phyloP scores from a whole-genome alignment of 2,329 filamentous ascomycete genomes.

The Sclerotinia glacialis region DNA sequence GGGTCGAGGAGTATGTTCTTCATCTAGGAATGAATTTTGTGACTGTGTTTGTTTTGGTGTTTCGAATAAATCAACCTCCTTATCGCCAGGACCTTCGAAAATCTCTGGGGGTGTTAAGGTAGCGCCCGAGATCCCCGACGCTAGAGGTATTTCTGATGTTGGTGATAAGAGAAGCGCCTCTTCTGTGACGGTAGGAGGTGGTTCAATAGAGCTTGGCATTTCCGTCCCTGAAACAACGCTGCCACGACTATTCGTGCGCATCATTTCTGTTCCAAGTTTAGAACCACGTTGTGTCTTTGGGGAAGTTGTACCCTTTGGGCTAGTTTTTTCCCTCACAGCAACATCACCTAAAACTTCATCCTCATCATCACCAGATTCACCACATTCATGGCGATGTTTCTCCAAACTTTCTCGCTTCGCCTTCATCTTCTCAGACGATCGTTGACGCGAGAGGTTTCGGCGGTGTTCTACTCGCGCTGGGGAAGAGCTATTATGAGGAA shows the following conservation, averaged over 20 bases:
- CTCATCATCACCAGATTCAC: conserved; percentile 90
- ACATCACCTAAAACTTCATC: conserved; percentile 78
- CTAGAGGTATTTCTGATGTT: conserved; percentile 28
- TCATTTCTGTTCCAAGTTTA: conserved; percentile 94
- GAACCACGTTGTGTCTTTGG: conserved; percentile 67
- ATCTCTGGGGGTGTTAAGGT: conserved; percentile 35
- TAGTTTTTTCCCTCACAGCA: conserved; percentile 40
- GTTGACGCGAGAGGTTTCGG: conserved; percentile 50
- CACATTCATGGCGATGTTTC: conserved; percentile 68
- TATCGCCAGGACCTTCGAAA: conserved; percentile 28
- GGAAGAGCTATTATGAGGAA: conserved; percentile 62
- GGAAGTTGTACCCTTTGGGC: conserved; percentile 48
- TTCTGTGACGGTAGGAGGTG: conserved; percentile 35
- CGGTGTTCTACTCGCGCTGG: conserved; percentile 55
- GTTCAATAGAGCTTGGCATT: conserved; percentile 26
- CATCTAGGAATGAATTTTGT: conserved; percentile 19
- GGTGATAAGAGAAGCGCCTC: conserved; percentile 3
- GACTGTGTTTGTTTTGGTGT: conserved; percentile 34
- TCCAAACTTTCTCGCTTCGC: conserved; percentile 74
- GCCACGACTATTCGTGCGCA: conserved; percentile 92
- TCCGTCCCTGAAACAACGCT: conserved; percentile 53
- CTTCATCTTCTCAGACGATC: conserved; percentile 70
- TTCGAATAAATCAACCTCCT: conserved; percentile 33
- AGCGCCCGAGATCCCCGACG: conserved; percentile 33
- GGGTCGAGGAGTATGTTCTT: conserved; percentile 16